Percentiles rank a stretch among this genome's conserved stretches.
phyloP scores from a whole-genome alignment of 2,329 filamentous ascomycete genomes.

The Epichloe aotearoae region DNA sequence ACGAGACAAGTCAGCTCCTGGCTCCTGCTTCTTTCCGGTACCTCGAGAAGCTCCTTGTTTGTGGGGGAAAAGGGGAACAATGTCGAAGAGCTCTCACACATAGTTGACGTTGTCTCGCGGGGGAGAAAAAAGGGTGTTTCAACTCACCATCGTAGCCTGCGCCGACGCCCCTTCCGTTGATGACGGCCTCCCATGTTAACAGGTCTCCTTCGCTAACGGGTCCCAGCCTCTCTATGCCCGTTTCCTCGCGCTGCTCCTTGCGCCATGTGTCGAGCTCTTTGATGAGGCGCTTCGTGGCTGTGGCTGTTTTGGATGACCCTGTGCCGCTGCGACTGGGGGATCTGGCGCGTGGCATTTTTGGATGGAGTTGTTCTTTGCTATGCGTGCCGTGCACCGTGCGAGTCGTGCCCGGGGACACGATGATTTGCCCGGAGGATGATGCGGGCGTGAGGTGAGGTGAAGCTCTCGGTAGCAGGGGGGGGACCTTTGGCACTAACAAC shows the following conservation, averaged over 20 bases:
- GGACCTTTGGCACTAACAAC: no score
- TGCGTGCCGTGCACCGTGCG: no score
- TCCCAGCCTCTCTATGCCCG: constrained; percentile 45
- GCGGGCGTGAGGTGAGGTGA: no score
- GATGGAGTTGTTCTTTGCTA: no score
- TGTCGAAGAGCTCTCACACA: no score
- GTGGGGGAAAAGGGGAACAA: no score
- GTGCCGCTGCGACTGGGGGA: constrained; percentile 5
- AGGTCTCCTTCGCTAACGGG: constrained; percentile 41
- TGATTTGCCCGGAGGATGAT: no score
- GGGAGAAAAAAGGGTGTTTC: neutral
- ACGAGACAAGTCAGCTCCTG: neutral
- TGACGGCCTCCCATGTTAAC: constrained; percentile 44
- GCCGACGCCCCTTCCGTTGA: constrained; percentile 44
- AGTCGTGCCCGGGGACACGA: neutral
- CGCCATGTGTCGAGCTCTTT: constrained; percentile 44
- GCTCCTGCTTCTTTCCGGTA: neutral
- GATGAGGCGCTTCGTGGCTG: constrained; percentile 43
- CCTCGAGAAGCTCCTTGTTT: no score
- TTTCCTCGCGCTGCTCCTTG: constrained; percentile 33
- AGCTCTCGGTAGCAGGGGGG: no score
- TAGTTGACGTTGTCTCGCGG: no score
- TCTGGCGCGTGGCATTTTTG: constrained; percentile 7
- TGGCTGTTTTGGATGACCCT: constrained; percentile 30
- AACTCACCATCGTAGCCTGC: constrained; percentile 41